phyloP scores from a whole-genome alignment of 2,329 filamentous ascomycete species.

The Phaeophleospora eucalypticola region DNA sequence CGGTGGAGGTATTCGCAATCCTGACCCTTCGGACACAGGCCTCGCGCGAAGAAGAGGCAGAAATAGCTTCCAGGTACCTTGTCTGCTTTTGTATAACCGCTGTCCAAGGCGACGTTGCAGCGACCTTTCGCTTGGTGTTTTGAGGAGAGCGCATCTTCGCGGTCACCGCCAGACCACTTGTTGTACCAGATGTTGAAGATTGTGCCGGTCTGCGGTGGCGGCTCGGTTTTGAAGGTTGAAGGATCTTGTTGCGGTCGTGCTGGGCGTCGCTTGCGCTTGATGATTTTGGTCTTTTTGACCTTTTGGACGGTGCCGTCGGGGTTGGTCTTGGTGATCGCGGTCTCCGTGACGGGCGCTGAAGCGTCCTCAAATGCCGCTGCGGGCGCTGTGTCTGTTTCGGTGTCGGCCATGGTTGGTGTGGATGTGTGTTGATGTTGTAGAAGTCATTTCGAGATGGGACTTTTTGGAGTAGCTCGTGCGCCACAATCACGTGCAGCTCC shows the following conservation, averaged over 20 bases:
- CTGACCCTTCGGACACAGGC: constrained; percentile 75
- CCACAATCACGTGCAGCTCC: neutral
- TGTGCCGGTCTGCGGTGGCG: constrained; percentile 86
- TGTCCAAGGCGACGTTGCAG: constrained; percentile 74
- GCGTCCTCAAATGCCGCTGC: constrained; percentile 22
- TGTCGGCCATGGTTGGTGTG: neutral
- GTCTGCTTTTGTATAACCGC: constrained; percentile 49
- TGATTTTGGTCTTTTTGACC: constrained; percentile 83
- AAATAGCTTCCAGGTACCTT: constrained; percentile 67
- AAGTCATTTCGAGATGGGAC: neutral
- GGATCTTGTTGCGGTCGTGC: constrained; percentile 89
- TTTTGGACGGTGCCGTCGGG: constrained; percentile 37
- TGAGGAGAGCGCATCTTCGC: constrained; percentile 83
- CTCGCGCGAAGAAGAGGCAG: constrained; percentile 86
- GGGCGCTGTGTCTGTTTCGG: constrained; percentile 1
- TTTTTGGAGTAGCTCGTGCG: neutral
- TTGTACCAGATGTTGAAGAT: constrained; percentile 99
- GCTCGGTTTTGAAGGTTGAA: constrained; percentile 73
- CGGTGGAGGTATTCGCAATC: constrained; percentile 95
- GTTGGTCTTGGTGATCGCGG: constrained; percentile 21
- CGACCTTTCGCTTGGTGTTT: constrained; percentile 78
- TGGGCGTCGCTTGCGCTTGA: constrained; percentile 83
- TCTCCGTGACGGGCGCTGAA: constrained; percentile 16
- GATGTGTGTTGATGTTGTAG: neutral
- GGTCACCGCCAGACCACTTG: constrained; percentile 94